Base-by-base conservation (phyloP, 2,329 filamentous ascomycete genomes). In the Penicillium sp. region DNA sequence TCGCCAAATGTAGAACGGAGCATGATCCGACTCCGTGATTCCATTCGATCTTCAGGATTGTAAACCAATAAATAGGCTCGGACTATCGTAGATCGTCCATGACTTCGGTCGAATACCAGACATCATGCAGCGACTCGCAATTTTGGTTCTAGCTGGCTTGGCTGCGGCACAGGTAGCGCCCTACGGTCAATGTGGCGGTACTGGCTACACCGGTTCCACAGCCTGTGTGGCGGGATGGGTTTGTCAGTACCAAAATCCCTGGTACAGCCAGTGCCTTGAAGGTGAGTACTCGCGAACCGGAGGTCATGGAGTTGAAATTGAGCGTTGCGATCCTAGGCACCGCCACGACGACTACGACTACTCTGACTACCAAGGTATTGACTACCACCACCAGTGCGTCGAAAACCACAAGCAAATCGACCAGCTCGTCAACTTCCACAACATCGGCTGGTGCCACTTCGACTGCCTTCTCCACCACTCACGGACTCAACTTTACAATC, bases 401-500 rank as follows among this genome's bases (percentile, higher is more conserved):
- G 3, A 13, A 29, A 15, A 42, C 43, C 10, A 38, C 44, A 10
- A 33, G 29, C 8, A 31, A 31, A 13, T 10, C 29, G 9, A 31
- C 29, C 12, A 13, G 29, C 29, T 31, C 29, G 9, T 31, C 29
- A 31, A 31, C 36, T n/a, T 26, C 50, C 4, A 52, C 56, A 5
- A 52, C 52, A 24, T 46, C 53, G 13, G 38, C 54, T n/a, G 16
- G 51, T 38, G 45, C 53, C 9, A 57, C 54, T 18, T 45, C 57
- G 5, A 53, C 39, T 16, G 31, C 41, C 3, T 68, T 69, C 45
- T 44, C 64, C 12, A 62, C 48, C 15, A 64, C 58, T 2, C 63
- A 58, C 10, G 66, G 63, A 4, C 55, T 67, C 1, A 55, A 67
- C 2, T 77, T 77, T 58, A 63, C 65, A 34, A 74, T 76, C 45